Conservation (phyloP, 345 rosid species). For the Raphanus sativus region DNA sequence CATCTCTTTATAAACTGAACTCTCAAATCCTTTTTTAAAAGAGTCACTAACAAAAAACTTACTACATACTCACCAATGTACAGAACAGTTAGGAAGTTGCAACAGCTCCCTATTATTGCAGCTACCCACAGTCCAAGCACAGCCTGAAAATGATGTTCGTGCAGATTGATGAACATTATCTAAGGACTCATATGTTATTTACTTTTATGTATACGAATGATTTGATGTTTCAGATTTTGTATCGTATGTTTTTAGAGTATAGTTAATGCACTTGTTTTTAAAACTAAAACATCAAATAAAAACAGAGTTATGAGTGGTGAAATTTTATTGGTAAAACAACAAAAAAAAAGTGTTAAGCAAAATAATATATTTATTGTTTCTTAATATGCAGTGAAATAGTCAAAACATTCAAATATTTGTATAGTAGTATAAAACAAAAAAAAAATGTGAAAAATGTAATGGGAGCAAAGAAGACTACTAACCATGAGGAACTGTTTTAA, state of each 20-base stretch:
- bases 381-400: too few relatives aligned
- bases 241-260: too few relatives aligned
- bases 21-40: background rate
- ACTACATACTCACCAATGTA: conserved; percentile 75
- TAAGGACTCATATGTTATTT: background rate
- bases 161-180: background rate
- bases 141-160: conserved; percentile 45
- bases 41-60: background rate
- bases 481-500: conserved; percentile 82
- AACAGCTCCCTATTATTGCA: conserved; percentile 90
- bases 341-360: too few relatives aligned
- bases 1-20: background rate
- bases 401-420: too few relatives aligned
- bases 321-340: too few relatives aligned
- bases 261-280: too few relatives aligned
- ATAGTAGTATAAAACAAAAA: background rate
- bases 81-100: conserved; percentile 83
- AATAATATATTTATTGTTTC: too few relatives aligned
- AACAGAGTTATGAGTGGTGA: too few relatives aligned
- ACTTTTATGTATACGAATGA: too few relatives aligned
- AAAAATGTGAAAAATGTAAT: background rate
- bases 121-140: conserved; percentile 62
- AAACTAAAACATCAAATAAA: too few relatives aligned
- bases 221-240: too few relatives aligned
- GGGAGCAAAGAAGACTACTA: conserved; percentile 11